A percentile compares a stretch with the other conserved stretches of the same genome.
Conservation (phyloP, 768 basidiomycete genomes). For the Auricularia sp. region DNA sequence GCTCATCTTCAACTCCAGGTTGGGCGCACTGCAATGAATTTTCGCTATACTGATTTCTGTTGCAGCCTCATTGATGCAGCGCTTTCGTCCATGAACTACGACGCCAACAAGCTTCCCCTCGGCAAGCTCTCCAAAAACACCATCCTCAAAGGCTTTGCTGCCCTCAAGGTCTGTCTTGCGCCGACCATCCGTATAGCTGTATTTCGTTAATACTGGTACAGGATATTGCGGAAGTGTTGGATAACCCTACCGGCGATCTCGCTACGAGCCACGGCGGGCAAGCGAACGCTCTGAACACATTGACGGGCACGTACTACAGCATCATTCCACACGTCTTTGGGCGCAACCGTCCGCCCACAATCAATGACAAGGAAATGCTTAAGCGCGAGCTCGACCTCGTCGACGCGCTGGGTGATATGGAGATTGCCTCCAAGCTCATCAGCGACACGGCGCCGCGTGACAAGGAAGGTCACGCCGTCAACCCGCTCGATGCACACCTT, state of each 20-base stretch:
- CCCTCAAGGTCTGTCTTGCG: constrained; percentile 35
- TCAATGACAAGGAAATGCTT: constrained; percentile 28
- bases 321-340: constrained; percentile 59
- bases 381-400: constrained; percentile 54
- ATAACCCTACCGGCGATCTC: constrained; percentile 31
- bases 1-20: constrained; percentile 28
- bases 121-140: constrained; percentile 57
- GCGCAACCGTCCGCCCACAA: constrained; percentile 35
- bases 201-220: constrained; percentile 2
- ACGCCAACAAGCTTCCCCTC: constrained; percentile 53
- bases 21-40: neutral
- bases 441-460: constrained; percentile 28
- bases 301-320: constrained; percentile 47
- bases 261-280: constrained; percentile 31
- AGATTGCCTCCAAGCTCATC: constrained; percentile 51
- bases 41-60: constrained; percentile 1
- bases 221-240: constrained; percentile 40
- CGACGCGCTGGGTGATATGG: constrained; percentile 58
- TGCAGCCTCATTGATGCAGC: constrained; percentile 42
- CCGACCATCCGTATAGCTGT: neutral
- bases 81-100: constrained; percentile 55
- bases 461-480: constrained; percentile 37
- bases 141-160: constrained; percentile 48
- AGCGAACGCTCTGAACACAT: constrained; percentile 32
- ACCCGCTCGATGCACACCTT: constrained; percentile 50